Percentiles rank a stretch among this genome's conserved stretches.
Conservation (phyloP, 2,329 filamentous ascomycete genomes). For the Diaporthe humulicola region DNA sequence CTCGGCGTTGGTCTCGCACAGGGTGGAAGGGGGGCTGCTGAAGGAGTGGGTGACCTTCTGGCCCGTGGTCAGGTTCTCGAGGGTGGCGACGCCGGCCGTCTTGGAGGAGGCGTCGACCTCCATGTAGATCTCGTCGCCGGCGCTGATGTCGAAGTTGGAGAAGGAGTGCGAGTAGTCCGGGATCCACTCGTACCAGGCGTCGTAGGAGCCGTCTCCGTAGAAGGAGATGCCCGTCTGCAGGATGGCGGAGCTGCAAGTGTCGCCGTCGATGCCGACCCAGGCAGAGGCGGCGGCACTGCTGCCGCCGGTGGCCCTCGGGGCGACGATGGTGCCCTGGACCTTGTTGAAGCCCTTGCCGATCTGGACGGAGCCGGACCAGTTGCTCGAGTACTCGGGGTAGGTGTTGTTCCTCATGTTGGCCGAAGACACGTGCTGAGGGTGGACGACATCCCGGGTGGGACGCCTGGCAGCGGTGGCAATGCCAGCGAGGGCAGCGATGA, state of each 20-base stretch:
- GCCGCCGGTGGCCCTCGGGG: slow-evolving; percentile 59
- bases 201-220: slow-evolving; percentile 55
- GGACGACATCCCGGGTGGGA: slow-evolving; percentile 47
- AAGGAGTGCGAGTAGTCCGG: slow-evolving; percentile 60
- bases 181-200: slow-evolving; percentile 73
- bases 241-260: slow-evolving; percentile 59
- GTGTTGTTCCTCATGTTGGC: slow-evolving; percentile 53
- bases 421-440: slow-evolving; percentile 41
- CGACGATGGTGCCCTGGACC: slow-evolving; percentile 64
- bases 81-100: slow-evolving; percentile 55
- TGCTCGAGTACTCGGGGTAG: slow-evolving; percentile 64
- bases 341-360: slow-evolving; percentile 63
- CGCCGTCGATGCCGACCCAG: slow-evolving; percentile 70
- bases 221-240: slow-evolving; percentile 71
- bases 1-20: slow-evolving; percentile 69
- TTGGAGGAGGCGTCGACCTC: slow-evolving; percentile 52
- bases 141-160: slow-evolving; percentile 34
- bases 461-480: slow-evolving; percentile 51
- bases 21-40: slow-evolving; percentile 53
- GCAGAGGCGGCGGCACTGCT: slow-evolving; percentile 59
- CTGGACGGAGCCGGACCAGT: slow-evolving; percentile 72
- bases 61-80: slow-evolving; percentile 64
- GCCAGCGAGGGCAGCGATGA: slow-evolving; percentile 51
- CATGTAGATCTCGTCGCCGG: slow-evolving; percentile 42
- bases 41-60: slow-evolving; percentile 64